phyloP scores from a whole-genome alignment of 202 grass and related monocot genomes.

The Musa balbisiana region DNA sequence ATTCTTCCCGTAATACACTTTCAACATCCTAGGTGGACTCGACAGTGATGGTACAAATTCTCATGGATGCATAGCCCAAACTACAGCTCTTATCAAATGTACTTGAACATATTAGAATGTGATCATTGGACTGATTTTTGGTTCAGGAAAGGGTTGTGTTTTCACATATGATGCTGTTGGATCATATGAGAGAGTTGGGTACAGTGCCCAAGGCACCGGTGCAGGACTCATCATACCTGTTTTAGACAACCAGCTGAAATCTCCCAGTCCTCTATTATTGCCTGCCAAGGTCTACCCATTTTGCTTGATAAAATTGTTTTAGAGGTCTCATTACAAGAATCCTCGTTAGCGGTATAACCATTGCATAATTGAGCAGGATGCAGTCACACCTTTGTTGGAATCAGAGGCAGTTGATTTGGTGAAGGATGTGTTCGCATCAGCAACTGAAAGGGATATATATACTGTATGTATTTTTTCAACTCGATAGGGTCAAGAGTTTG shows the following conservation, averaged over 20 bases:
- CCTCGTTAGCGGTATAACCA: background rate
- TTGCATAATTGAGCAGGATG: constrained; percentile 44
- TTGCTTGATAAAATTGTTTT: constrained; percentile 1
- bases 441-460: constrained; percentile 97
- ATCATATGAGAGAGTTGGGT: constrained; percentile 86
- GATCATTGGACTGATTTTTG: constrained; percentile 3
- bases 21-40: constrained; percentile 89
- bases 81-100: background rate
- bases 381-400: constrained; percentile 83
- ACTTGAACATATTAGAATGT: background rate
- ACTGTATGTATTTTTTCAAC: constrained; percentile 43
- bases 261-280: constrained; percentile 81
- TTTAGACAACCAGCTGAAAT: constrained; percentile 92
- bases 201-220: constrained; percentile 86
- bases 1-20: constrained; percentile 91
- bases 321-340: background rate
- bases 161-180: constrained; percentile 96
- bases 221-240: constrained; percentile 90
- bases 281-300: constrained; percentile 58
- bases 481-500: background rate
- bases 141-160: constrained; percentile 92
- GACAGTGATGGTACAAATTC: constrained; percentile 58
- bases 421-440: constrained; percentile 97
- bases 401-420: constrained; percentile 80
- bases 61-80: background rate